phyloP scores from a whole-genome alignment of 2,329 filamentous ascomycete genomes.

The Huntiella savannae region DNA sequence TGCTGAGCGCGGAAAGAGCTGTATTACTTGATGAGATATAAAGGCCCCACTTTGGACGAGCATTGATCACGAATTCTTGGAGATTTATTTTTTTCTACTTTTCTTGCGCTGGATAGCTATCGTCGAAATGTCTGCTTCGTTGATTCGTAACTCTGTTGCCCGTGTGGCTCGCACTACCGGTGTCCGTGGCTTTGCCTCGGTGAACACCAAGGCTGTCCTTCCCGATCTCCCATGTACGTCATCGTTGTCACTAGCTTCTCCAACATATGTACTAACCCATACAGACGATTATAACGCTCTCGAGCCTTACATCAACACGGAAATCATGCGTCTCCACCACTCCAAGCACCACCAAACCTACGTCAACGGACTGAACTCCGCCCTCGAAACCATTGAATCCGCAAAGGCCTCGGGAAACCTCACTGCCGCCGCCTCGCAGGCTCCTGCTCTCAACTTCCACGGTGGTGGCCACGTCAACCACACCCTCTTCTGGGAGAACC shows the following conservation, averaged over 20 bases:
- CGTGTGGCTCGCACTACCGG: conserved; percentile 49
- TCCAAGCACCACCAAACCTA: conserved; percentile 89
- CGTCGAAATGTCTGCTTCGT: conserved; percentile 49
- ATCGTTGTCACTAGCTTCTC: not conserved
- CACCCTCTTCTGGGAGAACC: conserved; percentile 69
- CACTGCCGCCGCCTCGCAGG: conserved; percentile 29
- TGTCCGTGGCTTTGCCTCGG: conserved; percentile 46
- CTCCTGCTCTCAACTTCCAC: conserved; percentile 53
- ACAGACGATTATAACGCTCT: conserved; percentile 95
- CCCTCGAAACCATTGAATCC: conserved; percentile 48
- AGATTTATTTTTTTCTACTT: not conserved
- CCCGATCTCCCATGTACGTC: conserved; percentile 54
- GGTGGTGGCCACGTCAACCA: conserved; percentile 78
- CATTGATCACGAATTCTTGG: not conserved
- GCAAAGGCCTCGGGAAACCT: conserved; percentile 45
- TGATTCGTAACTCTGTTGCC: conserved; percentile 50
- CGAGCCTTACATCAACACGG: conserved; percentile 62
- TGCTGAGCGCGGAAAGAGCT: too few species aligned
- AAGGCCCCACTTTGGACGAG: not conserved
- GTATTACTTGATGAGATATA: not conserved
- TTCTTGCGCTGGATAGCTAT: not conserved
- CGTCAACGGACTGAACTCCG: conserved; percentile 72
- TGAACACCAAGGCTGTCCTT: conserved; percentile 77
- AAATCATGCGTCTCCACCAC: conserved; percentile 96
- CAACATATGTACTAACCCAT: not conserved